A percentile compares a stretch with the other conserved stretches of the same genome.
Conservation (phyloP, 768 basidiomycete species). For the Leccinellum rugosiceps region DNA sequence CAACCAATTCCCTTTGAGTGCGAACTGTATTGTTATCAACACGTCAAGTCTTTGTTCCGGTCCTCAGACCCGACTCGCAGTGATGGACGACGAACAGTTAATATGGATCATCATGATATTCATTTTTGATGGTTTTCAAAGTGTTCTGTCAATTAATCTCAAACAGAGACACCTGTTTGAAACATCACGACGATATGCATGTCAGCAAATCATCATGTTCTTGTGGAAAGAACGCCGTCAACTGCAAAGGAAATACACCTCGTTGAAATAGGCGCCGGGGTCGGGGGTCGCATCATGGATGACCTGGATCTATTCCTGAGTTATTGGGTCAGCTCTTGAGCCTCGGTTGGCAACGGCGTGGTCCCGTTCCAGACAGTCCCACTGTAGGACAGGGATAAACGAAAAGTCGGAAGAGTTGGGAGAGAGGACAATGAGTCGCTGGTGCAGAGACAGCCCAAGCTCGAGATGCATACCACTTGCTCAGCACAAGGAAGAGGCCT, state of each 20-base stretch:
- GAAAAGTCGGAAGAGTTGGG: too few relatives aligned
- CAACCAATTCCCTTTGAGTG: too few relatives aligned
- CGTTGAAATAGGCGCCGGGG: conserved; percentile 46
- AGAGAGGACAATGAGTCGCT: too few relatives aligned
- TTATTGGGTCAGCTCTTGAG: conserved; percentile 9
- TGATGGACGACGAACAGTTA: conserved; percentile 39
- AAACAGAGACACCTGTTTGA: conserved; percentile 39
- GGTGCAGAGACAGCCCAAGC: too few relatives aligned
- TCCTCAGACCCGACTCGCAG: conserved; percentile 46
- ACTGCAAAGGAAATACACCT: conserved; percentile 25
- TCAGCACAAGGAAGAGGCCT: too few relatives aligned
- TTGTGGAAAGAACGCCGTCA: too few relatives aligned
- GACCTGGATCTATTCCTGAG: conserved; percentile 12
- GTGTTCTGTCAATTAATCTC: conserved; percentile 39
- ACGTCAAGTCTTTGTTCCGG: conserved; percentile 37
- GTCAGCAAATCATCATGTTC: too few relatives aligned
- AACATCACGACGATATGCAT: too few relatives aligned
- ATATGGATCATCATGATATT: conserved; percentile 44
- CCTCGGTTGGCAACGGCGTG: neutral
- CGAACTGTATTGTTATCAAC: too few relatives aligned
- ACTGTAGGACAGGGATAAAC: too few relatives aligned
- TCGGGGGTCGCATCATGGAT: conserved; percentile 32
- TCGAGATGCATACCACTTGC: too few relatives aligned
- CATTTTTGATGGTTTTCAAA: conserved; percentile 43
- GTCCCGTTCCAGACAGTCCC: too few relatives aligned